Evolutionary conservation across 2,329 filamentous ascomycete genomes (phyloP).

Genomic region (Epichloe brachyelytri): DNA sequence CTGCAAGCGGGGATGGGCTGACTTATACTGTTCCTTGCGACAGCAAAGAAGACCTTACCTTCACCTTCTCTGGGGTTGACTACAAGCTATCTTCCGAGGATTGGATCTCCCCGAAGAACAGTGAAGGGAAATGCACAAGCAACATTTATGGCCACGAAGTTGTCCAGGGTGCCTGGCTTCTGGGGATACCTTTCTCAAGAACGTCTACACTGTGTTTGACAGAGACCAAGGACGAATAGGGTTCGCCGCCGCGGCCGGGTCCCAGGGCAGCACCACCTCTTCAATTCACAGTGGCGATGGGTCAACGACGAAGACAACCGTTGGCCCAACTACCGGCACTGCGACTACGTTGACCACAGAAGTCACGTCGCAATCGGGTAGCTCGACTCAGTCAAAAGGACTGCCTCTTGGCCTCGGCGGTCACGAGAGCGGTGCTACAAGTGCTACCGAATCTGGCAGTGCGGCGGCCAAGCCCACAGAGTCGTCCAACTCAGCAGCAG

Average conservation of each 20-base stretch:
- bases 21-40: slow-evolving; percentile 65
- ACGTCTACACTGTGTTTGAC: slow-evolving; percentile 80
- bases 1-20: slow-evolving; percentile 40
- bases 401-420: slow-evolving; percentile 10
- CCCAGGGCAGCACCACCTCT: background rate
- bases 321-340: slow-evolving; percentile 1
- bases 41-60: slow-evolving; percentile 43
- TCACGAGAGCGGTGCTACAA: slow-evolving; percentile 8
- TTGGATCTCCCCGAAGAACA: slow-evolving; percentile 44
- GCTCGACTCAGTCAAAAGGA: background rate
- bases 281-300: background rate
- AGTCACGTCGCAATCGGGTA: background rate
- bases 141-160: slow-evolving; percentile 64
- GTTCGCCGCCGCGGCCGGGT: slow-evolving; percentile 7
- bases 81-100: slow-evolving; percentile 59
- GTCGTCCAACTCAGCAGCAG: slow-evolving; percentile 5
- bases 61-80: slow-evolving; percentile 54
- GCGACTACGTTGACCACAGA: slow-evolving; percentile 1
- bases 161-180: slow-evolving; percentile 57
- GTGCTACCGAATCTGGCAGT: background rate
- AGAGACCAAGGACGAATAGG: slow-evolving; percentile 51
- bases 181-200: slow-evolving; percentile 79
- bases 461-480: slow-evolving; percentile 4
- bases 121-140: slow-evolving; percentile 45
- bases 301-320: background rate